Percentiles rank a stretch among this genome's conserved stretches.
Conservation (phyloP, 129 eudicot species). For the Ambrosia trifida region DNA sequence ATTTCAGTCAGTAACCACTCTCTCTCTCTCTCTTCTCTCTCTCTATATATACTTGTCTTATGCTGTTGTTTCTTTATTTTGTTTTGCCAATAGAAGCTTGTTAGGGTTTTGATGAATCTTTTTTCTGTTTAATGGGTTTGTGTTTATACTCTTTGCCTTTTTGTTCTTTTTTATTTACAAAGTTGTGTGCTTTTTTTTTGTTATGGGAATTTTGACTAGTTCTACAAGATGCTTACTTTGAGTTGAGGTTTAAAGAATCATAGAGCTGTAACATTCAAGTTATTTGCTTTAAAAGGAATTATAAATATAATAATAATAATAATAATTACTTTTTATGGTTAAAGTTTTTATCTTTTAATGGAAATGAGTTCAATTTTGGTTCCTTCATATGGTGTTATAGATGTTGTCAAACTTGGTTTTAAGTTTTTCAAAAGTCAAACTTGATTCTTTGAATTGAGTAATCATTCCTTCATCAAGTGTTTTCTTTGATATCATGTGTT, state of each 20-base stretch:
- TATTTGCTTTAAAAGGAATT: not conserved
- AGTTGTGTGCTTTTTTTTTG: not conserved
- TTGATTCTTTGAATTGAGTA: not conserved
- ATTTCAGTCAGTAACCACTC: constrained; percentile 2
- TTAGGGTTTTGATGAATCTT: constrained; percentile 22
- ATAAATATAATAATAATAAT: not conserved
- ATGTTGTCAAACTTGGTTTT: not conserved
- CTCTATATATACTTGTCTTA: not conserved
- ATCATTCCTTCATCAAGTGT: not conserved
- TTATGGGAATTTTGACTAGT: not conserved
- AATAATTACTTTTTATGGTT: not conserved
- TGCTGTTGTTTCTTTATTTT: constrained; percentile 1
- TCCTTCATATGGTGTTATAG: not conserved
- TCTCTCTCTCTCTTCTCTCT: not conserved
- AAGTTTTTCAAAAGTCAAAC: constrained; percentile 11
- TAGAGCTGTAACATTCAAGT: not conserved
- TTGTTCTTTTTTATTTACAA: not conserved
- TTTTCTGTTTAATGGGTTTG: not conserved
- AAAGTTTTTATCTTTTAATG: constrained; percentile 3
- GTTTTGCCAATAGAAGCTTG: constrained; percentile 3
- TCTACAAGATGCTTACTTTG: not conserved
- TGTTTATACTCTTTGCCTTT: not conserved
- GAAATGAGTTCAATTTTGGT: constrained; percentile 12
- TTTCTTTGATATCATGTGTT: not conserved
- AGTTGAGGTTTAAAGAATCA: not conserved